Evolutionary conservation across 2,329 filamentous ascomycete genomes (phyloP), one percentile per base, ranked within the genome.

Genomic region (Fusarium sp.): DNA sequence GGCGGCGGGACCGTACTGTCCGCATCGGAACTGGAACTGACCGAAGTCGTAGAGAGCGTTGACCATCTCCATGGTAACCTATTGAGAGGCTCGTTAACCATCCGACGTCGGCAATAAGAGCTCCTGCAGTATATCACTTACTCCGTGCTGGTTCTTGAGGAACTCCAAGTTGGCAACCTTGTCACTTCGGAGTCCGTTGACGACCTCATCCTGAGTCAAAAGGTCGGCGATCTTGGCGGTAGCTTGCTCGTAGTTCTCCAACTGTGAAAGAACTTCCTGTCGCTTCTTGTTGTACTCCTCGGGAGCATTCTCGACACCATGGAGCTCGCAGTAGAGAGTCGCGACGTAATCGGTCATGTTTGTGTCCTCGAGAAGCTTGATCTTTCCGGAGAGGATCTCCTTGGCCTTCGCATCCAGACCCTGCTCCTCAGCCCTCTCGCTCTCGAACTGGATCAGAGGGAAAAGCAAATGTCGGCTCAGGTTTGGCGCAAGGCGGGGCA

Each of bases 311-410:
- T 91, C 86, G 70, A 93, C 88, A 75, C 90, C 87, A 84, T 98
- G 90, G 73, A 99, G 89, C 78, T 98, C 92, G 80, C 92, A 92
- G 86, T 97, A 93, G 73, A 99, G 85, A 77, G 91, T 92, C 78
- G 94, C 94, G 57, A 98, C 93, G 80, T 97, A 99, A 83, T 99
- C 96, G 77, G 92, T 96, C 96, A 99, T 99, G 86, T 98, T 98
- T 77, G 96, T 98, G 81, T 94, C 91, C 85, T 97, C 95, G 74
- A 99, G 89, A 62, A 99, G 90, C 83, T 95, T 91, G 81, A 95
- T 97, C 83, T 97, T 97, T 76, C 94, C 90, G 79, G 92, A 89
- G 69, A 91, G 91, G 76, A 97, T 90, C 80, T 94, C 90, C 76
- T 85, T 85, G 58, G 88, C 82, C 81, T 86, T 82, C 41, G 79